These are phyloP conservation scores for Candida piceae DNA, from an alignment of 805 yeast genomes.

Conservation along the genomic window DNA sequence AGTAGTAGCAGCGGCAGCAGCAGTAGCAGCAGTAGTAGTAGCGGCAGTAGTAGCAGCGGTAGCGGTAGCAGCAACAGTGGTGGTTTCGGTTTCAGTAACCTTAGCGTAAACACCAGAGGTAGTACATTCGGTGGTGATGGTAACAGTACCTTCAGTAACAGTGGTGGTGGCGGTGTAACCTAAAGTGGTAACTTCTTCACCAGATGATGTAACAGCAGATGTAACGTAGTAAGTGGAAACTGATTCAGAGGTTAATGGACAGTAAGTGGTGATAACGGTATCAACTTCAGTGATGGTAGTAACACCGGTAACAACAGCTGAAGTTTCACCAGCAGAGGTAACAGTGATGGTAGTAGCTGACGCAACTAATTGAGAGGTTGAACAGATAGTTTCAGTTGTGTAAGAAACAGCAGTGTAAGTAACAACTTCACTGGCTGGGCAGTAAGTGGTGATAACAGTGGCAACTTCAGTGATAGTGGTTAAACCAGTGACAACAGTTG, in stretches of 20 bases:
- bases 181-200: neutral
- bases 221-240: slow-evolving; percentile 5
- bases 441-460: no score
- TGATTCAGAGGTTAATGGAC: slow-evolving; percentile 23
- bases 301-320: slow-evolving; percentile 24
- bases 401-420: slow-evolving; percentile 14
- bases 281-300: slow-evolving; percentile 21
- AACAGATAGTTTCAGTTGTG: slow-evolving; percentile 5
- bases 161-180: no score
- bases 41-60: no score
- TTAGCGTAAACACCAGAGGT: no score
- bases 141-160: no score
- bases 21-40: no score
- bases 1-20: no score
- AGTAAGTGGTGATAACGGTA: slow-evolving; percentile 30
- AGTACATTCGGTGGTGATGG: no score
- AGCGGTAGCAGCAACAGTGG: no score
- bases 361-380: slow-evolving; percentile 12
- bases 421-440: slow-evolving; percentile 6
- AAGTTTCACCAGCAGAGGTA: slow-evolving; percentile 23
- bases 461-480: no score
- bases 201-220: neutral
- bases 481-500: no score
- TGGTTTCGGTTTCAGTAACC: no score
- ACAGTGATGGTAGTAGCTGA: slow-evolving; percentile 16